A percentile compares a stretch with the other conserved stretches of the same genome.
phyloP scores from a whole-genome alignment of 176 grass and related monocot species.

The Dendrocalamus sinicus region DNA sequence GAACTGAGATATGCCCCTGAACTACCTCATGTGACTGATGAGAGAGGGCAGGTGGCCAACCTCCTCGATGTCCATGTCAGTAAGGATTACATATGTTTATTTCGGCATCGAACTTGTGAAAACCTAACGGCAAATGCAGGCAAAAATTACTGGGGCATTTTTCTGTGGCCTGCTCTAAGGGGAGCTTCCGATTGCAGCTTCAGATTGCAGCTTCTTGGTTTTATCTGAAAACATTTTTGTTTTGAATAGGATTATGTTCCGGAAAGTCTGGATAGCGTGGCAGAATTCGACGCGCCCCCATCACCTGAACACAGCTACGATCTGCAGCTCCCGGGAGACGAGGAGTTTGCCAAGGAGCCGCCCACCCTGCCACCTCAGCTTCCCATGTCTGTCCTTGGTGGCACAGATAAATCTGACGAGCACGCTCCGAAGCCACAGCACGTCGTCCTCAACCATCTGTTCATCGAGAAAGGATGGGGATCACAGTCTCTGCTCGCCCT shows the following conservation, averaged over 20 bases:
- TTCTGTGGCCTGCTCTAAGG: not conserved
- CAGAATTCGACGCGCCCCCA: conserved; percentile 69
- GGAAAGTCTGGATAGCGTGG: conserved; percentile 74
- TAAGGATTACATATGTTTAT: conserved; percentile 38
- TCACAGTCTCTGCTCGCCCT: conserved; percentile 82
- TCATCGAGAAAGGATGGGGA: conserved; percentile 87
- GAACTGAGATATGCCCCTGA: conserved; percentile 66
- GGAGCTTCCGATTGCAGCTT: not conserved
- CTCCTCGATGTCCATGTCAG: conserved; percentile 92
- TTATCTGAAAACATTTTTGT: conserved; percentile 40
- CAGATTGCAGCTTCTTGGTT: not conserved
- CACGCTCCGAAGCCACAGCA: conserved; percentile 60
- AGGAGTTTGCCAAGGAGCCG: conserved; percentile 82
- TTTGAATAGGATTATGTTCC: conserved; percentile 73
- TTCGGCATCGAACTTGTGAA: conserved; percentile 32
- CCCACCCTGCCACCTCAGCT: conserved; percentile 72
- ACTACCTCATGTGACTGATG: conserved; percentile 61
- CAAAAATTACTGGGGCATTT: conserved; percentile 35
- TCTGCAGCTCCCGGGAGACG: conserved; percentile 56
- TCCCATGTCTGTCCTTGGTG: conserved; percentile 56
- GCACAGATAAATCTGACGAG: conserved; percentile 27
- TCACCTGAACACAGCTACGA: conserved; percentile 81
- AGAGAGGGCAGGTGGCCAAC: conserved; percentile 66
- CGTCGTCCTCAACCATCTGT: conserved; percentile 82
- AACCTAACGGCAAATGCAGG: not conserved